phyloP scores from a whole-genome alignment of 2,329 filamentous ascomycete genomes.

The Trichoderma atroviride region DNA sequence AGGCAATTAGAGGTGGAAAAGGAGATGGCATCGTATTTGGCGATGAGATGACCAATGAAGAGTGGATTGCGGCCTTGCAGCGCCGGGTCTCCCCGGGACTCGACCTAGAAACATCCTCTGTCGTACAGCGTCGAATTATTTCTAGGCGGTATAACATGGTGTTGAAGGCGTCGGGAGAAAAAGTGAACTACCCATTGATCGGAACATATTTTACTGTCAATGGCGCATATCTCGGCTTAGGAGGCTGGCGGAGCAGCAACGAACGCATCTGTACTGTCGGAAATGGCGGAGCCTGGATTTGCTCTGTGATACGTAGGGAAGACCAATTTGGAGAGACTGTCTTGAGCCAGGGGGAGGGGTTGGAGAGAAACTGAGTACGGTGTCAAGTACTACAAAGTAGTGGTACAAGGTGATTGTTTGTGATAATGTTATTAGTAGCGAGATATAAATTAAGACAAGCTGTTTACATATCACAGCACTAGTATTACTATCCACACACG shows the following conservation, averaged over 20 bases:
- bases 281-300: slow-evolving; percentile 41
- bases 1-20: slow-evolving; percentile 44
- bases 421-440: too few species aligned
- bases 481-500: too few species aligned
- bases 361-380: background rate
- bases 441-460: too few species aligned
- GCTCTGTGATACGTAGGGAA: slow-evolving; percentile 35
- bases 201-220: slow-evolving; percentile 40
- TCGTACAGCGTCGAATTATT: slow-evolving; percentile 38
- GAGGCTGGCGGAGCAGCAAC: slow-evolving; percentile 38
- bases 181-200: slow-evolving; percentile 37
- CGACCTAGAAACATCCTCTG: slow-evolving; percentile 28
- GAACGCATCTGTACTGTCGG: slow-evolving; percentile 39
- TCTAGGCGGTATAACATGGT: slow-evolving; percentile 40
- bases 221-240: slow-evolving; percentile 38
- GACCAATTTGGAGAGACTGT: background rate
- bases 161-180: slow-evolving; percentile 34
- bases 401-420: background rate
- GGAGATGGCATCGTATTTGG: slow-evolving; percentile 46
- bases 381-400: background rate
- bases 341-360: background rate
- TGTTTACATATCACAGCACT: too few species aligned
- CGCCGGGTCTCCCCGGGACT: slow-evolving; percentile 25
- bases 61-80: slow-evolving; percentile 37
- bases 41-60: slow-evolving; percentile 37